Conservation (phyloP, 345 rosid genomes). For the Salix caprea region DNA sequence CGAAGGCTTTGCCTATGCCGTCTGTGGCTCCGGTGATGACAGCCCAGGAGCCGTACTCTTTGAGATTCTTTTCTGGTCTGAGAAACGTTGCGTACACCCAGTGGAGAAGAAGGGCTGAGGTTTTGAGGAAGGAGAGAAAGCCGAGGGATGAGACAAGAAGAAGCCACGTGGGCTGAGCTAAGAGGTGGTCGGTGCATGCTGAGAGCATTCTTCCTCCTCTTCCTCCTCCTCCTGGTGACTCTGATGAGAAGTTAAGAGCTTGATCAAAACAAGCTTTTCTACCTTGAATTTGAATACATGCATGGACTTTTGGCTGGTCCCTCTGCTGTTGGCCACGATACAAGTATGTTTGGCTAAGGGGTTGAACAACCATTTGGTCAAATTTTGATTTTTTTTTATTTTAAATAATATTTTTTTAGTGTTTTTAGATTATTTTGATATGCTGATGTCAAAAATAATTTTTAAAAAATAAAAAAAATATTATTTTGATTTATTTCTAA, state of each 20-base stretch:
- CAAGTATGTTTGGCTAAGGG: too few relatives aligned
- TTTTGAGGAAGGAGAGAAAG: not conserved
- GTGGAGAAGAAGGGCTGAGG: slow-evolving; percentile 24
- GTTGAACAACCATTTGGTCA: too few relatives aligned
- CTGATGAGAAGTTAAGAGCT: not conserved
- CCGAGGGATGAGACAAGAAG: slow-evolving; percentile 11
- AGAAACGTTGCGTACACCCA: slow-evolving; percentile 45
- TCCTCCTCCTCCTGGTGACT: too few relatives aligned
- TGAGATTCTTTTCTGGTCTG: slow-evolving; percentile 43
- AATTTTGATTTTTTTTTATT: too few relatives aligned
- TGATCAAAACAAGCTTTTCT: too few relatives aligned
- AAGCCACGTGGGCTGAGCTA: slow-evolving; percentile 1
- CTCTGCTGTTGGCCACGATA: too few relatives aligned
- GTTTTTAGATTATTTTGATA: too few relatives aligned
- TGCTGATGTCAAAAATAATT: too few relatives aligned
- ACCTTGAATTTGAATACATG: not conserved
- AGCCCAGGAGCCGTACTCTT: slow-evolving; percentile 81
- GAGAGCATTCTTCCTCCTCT: not conserved
- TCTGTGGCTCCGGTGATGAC: slow-evolving; percentile 81
- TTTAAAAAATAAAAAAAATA: too few relatives aligned
- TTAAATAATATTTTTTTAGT: too few relatives aligned
- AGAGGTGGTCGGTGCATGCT: not conserved
- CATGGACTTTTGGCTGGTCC: not conserved
- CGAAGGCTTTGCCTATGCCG: slow-evolving; percentile 82
- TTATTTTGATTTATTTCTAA: too few relatives aligned